Evolutionary conservation across 1,139 yeast genomes (phyloP).

Genomic region (Pichia sp.): DNA sequence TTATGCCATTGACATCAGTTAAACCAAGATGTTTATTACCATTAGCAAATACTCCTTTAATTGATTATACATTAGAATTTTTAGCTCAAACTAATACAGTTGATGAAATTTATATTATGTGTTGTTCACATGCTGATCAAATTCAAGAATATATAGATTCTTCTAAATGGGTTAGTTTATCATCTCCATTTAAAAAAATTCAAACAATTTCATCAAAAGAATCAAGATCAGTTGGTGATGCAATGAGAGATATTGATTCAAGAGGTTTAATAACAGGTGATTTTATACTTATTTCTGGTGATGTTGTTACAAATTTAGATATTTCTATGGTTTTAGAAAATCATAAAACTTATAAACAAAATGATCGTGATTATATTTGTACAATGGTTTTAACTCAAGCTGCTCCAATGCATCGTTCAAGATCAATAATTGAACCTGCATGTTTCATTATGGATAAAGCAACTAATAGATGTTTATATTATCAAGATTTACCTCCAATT

Average conservation of each 20-base stretch:
- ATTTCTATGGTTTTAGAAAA: conserved; percentile 64
- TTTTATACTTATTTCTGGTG: conserved; percentile 86
- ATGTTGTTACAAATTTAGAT: conserved; percentile 86
- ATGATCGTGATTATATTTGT: conserved; percentile 84
- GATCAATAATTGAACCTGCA: conserved; percentile 76
- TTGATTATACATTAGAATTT: conserved; percentile 92
- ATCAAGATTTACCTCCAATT: conserved; percentile 67
- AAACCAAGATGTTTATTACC: conserved; percentile 88
- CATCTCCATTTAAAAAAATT: conserved; percentile 73
- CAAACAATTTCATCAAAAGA: conserved; percentile 81
- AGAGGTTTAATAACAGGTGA: conserved; percentile 87
- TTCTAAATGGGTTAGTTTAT: conserved; percentile 73
- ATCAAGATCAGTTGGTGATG: conserved; percentile 91
- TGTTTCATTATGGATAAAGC: conserved; percentile 72
- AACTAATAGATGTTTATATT: conserved; percentile 72
- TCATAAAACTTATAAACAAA: conserved; percentile 63
- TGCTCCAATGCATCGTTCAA: conserved; percentile 76
- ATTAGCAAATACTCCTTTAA: conserved; percentile 84
- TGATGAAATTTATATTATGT: conserved; percentile 81
- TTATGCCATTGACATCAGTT: conserved; percentile 83
- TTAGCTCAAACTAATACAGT: conserved; percentile 80
- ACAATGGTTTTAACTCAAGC: conserved; percentile 92
- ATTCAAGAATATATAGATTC: conserved; percentile 72
- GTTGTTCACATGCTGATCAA: conserved; percentile 86
- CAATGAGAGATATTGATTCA: conserved; percentile 90